Conservation (phyloP, 2,329 filamentous ascomycete species). For the Alternaria longipes region DNA sequence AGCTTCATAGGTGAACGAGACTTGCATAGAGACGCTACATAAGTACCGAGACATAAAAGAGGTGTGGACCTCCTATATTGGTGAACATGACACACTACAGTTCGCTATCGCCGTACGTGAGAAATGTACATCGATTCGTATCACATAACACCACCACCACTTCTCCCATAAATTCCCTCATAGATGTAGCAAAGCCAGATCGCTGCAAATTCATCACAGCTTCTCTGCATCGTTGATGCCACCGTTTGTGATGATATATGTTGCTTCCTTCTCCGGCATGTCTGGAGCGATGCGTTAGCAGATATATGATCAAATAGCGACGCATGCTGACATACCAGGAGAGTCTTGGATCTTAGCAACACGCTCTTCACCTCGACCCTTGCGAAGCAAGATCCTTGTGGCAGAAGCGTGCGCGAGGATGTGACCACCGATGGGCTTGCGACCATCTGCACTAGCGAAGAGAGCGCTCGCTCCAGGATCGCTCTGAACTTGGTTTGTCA, state of each 20-base stretch:
- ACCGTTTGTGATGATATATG: constrained; percentile 74
- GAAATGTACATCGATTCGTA: background rate
- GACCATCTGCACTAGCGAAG: constrained; percentile 72
- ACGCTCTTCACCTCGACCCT: constrained; percentile 74
- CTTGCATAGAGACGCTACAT: too few species aligned
- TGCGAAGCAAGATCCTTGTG: constrained; percentile 71
- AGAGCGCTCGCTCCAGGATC: constrained; percentile 74
- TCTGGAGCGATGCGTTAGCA: constrained; percentile 56
- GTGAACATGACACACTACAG: too few species aligned
- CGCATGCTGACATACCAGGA: constrained; percentile 60
- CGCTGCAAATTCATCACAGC: constrained; percentile 48
- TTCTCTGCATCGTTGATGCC: constrained; percentile 75
- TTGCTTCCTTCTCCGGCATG: constrained; percentile 74
- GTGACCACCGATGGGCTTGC: constrained; percentile 73
- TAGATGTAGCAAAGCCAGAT: background rate
- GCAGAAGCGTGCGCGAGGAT: constrained; percentile 74
- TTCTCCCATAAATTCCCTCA: background rate
- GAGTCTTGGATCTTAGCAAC: constrained; percentile 75
- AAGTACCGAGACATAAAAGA: too few species aligned
- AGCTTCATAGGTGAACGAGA: too few species aligned
- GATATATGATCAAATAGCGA: constrained; percentile 17
- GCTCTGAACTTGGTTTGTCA: constrained; percentile 76
- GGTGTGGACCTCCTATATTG: too few species aligned
- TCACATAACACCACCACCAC: background rate
- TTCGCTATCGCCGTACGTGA: too few species aligned